phyloP scores from a whole-genome alignment of 2,329 filamentous ascomycete genomes.

The Lasiodiplodia gonubiensis region DNA sequence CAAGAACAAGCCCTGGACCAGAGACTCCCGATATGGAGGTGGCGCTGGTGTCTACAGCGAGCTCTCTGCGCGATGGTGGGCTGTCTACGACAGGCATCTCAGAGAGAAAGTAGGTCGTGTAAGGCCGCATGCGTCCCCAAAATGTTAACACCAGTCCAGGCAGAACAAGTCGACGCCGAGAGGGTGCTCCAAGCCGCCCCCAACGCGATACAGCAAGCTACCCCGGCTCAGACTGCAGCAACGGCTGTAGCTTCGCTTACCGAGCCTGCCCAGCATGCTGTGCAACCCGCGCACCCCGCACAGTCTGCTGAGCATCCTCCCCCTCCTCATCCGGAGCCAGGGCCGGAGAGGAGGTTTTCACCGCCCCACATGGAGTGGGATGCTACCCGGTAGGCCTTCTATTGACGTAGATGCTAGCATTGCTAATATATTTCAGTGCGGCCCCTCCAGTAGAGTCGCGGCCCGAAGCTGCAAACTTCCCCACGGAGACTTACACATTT shows the following conservation, averaged over 20 bases:
- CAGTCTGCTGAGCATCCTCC: slow-evolving; percentile 41
- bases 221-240: slow-evolving; percentile 36
- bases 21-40: slow-evolving; percentile 49
- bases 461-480: slow-evolving; percentile 86
- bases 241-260: slow-evolving; percentile 52
- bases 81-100: slow-evolving; percentile 89
- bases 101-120: slow-evolving; percentile 39
- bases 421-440: slow-evolving; percentile 37
- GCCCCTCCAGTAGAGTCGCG: slow-evolving; percentile 67
- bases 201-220: slow-evolving; percentile 31
- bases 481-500: slow-evolving; percentile 80
- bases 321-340: slow-evolving; percentile 53
- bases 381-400: slow-evolving; percentile 60
- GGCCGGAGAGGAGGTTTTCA: slow-evolving; percentile 59
- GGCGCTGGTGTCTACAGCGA: slow-evolving; percentile 75
- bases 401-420: slow-evolving; percentile 3
- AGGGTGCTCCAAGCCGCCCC: slow-evolving; percentile 16
- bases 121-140: neutral
- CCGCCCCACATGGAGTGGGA: slow-evolving; percentile 68
- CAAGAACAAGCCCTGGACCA: slow-evolving; percentile 81
- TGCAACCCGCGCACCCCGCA: slow-evolving; percentile 48
- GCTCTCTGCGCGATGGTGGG: slow-evolving; percentile 89
- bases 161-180: slow-evolving; percentile 10
- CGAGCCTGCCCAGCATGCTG: slow-evolving; percentile 51
- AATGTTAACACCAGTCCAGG: slow-evolving; percentile 5